Conservation (phyloP, 2,329 filamentous ascomycete species). For the Alternaria alternata region DNA sequence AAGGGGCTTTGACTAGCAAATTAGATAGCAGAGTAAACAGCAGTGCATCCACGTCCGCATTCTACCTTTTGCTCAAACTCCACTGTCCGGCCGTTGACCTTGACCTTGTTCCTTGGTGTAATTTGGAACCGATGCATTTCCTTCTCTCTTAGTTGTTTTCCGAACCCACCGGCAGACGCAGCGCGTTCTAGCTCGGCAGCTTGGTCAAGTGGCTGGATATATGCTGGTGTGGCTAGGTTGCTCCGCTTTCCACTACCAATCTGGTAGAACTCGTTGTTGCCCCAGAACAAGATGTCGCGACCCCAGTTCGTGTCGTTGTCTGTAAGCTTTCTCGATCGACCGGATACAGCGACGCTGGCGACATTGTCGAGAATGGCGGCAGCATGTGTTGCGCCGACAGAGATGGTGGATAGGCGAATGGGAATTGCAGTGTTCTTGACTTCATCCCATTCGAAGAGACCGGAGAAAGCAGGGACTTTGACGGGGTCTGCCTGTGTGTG, state of each 20-base stretch:
- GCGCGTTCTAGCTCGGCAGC: slow-evolving; percentile 60
- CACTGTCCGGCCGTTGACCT: slow-evolving; percentile 73
- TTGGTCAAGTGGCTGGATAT: slow-evolving; percentile 79
- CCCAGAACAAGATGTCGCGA: slow-evolving; percentile 90
- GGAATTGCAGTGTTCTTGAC: slow-evolving; percentile 70
- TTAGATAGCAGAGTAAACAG: slow-evolving; percentile 35
- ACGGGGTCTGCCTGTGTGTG: slow-evolving; percentile 80
- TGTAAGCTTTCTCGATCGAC: slow-evolving; percentile 41
- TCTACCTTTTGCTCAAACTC: slow-evolving; percentile 86
- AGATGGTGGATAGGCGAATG: slow-evolving; percentile 77
- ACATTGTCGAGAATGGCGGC: slow-evolving; percentile 85
- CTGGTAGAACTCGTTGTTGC: slow-evolving; percentile 92
- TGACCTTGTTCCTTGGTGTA: slow-evolving; percentile 76
- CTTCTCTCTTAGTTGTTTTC: slow-evolving; percentile 62
- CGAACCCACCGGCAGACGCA: slow-evolving; percentile 20
- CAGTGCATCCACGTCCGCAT: slow-evolving; percentile 86
- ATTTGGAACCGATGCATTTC: slow-evolving; percentile 81
- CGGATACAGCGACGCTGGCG: slow-evolving; percentile 68
- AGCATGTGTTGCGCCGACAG: slow-evolving; percentile 80
- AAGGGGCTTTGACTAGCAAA: background rate
- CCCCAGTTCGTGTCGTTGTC: slow-evolving; percentile 85
- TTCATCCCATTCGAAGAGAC: slow-evolving; percentile 89
- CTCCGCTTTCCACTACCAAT: slow-evolving; percentile 89
- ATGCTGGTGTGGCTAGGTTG: slow-evolving; percentile 77
- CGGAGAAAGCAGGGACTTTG: slow-evolving; percentile 84